phyloP scores from a whole-genome alignment of 2,329 filamentous ascomycete species.

The Myriosclerotinia scirpicola region DNA sequence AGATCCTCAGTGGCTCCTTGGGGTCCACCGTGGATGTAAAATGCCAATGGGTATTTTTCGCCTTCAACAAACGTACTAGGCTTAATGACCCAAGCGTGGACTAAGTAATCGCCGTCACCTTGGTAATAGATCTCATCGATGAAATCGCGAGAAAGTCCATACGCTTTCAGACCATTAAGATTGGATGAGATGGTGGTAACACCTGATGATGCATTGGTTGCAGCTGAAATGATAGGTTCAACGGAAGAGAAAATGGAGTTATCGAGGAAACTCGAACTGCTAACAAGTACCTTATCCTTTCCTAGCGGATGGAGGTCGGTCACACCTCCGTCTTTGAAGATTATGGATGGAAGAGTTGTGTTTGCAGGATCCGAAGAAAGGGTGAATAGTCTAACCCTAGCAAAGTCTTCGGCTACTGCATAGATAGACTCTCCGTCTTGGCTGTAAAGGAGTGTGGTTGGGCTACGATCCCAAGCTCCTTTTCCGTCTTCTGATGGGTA shows the following conservation, averaged over 20 bases:
- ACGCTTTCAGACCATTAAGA: slow-evolving; percentile 30
- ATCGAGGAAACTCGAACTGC: slow-evolving; percentile 64
- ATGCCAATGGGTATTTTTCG: slow-evolving; percentile 75
- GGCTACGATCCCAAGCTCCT: slow-evolving; percentile 59
- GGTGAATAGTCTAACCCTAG: slow-evolving; percentile 54
- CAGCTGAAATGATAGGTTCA: slow-evolving; percentile 26
- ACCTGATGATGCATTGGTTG: slow-evolving; percentile 30
- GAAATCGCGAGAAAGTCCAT: slow-evolving; percentile 31
- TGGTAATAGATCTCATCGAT: slow-evolving; percentile 35
- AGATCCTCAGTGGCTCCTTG: slow-evolving; percentile 72
- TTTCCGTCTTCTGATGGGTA: slow-evolving; percentile 58
- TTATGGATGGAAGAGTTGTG: slow-evolving; percentile 19
- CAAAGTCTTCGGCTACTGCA: slow-evolving; percentile 68
- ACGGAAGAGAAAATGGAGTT: slow-evolving; percentile 65
- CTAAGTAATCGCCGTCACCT: slow-evolving; percentile 32
- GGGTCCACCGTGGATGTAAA: slow-evolving; percentile 79
- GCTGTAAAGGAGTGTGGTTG: slow-evolving; percentile 43
- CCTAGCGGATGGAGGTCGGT: slow-evolving; percentile 41
- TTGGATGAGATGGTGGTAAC: slow-evolving; percentile 27
- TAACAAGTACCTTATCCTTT: slow-evolving; percentile 52
- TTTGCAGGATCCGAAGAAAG: slow-evolving; percentile 16
- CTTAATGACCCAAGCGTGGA: slow-evolving; percentile 33
- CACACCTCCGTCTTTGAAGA: slow-evolving; percentile 19
- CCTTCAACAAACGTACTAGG: slow-evolving; percentile 54
- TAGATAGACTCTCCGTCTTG: slow-evolving; percentile 62